A percentile compares a stretch with the other conserved stretches of the same genome.
phyloP scores from a whole-genome alignment of 176 grass and related monocot species.

The Carex pumila region DNA sequence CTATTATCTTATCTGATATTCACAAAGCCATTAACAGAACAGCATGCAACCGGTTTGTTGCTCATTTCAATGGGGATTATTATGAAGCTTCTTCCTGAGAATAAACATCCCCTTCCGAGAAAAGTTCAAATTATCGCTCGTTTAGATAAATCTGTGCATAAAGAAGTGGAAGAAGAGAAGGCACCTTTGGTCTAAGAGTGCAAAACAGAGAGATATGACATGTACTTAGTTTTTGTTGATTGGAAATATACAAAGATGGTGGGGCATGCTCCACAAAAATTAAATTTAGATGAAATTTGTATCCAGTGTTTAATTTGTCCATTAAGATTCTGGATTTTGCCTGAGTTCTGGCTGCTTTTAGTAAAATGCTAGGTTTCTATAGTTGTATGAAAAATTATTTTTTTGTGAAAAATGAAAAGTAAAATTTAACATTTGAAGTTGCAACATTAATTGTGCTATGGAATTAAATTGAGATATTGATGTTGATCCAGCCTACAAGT shows the following conservation, averaged over 20 bases:
- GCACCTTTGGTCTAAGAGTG: conserved; percentile 29
- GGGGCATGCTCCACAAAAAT: neutral
- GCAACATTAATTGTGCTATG: neutral
- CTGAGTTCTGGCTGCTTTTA: neutral
- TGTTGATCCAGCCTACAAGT: neutral
- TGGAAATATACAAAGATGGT: neutral
- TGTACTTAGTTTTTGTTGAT: neutral
- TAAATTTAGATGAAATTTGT: conserved; percentile 14
- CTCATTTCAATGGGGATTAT: conserved; percentile 80
- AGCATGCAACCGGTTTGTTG: conserved; percentile 64
- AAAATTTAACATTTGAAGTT: neutral
- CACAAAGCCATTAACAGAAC: conserved; percentile 86
- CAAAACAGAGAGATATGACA: neutral
- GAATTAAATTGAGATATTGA: neutral
- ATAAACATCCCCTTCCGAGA: conserved; percentile 29
- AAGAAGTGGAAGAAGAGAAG: conserved; percentile 36
- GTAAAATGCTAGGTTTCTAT: neutral
- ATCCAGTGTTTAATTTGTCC: neutral
- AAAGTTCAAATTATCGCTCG: conserved; percentile 7
- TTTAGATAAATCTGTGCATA: conserved; percentile 19
- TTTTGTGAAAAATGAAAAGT: neutral
- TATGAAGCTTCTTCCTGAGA: conserved; percentile 68
- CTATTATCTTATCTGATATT: conserved; percentile 89
- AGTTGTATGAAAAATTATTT: neutral
- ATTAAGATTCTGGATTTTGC: neutral